phyloP scores from a whole-genome alignment of 176 grass and related monocot species.

The Musa acuminata region DNA sequence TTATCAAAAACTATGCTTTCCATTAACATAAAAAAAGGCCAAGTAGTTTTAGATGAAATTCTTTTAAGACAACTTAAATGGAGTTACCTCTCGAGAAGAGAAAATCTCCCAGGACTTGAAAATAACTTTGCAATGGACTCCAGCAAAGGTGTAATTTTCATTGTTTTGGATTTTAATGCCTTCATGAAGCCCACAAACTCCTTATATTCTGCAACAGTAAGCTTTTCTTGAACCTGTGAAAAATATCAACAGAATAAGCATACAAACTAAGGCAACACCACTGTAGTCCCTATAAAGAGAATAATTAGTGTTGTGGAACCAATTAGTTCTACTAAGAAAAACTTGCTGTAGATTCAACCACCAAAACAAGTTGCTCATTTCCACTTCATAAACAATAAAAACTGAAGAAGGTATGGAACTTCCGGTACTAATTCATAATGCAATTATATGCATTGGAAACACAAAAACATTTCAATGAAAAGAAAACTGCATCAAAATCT shows the following conservation, averaged over 20 bases:
- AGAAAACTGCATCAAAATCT: no score
- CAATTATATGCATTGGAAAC: background rate
- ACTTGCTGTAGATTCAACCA: background rate
- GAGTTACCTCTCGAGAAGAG: slow-evolving; percentile 75
- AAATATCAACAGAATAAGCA: background rate
- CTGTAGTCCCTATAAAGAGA: background rate
- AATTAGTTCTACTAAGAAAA: background rate
- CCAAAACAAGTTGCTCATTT: background rate
- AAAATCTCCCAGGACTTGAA: slow-evolving; percentile 41
- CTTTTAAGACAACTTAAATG: background rate
- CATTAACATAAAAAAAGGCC: background rate
- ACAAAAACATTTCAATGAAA: background rate
- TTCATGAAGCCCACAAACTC: slow-evolving; percentile 90
- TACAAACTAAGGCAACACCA: background rate
- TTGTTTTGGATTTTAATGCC: slow-evolving; percentile 71
- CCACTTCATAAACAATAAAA: background rate
- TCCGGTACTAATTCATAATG: no score
- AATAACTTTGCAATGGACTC: slow-evolving; percentile 86
- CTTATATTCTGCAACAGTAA: slow-evolving; percentile 52
- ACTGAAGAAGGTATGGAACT: background rate
- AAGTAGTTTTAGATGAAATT: background rate
- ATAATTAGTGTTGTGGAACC: background rate
- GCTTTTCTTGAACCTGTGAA: slow-evolving; percentile 39
- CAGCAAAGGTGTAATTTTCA: slow-evolving; percentile 48
- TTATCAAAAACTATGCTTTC: background rate